phyloP scores from a whole-genome alignment of 495 filamentous ascomycete genomes.

The Aspergillus leporis region DNA sequence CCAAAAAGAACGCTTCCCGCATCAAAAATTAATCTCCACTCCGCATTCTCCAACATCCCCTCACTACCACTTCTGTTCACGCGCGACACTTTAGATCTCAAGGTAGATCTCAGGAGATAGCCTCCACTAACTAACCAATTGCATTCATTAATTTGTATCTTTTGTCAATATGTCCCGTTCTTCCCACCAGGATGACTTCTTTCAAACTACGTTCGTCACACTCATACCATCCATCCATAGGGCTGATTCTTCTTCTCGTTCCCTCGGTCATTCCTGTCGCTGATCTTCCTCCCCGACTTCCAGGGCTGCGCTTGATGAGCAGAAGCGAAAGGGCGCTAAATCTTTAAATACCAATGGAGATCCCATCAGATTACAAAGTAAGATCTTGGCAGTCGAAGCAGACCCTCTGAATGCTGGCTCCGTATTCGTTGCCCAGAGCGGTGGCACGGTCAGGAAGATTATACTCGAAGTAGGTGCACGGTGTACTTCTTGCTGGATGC shows the following conservation, averaged over 20 bases:
- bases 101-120: not conserved
- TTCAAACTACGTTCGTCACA: slow-evolving; percentile 75
- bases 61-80: not conserved
- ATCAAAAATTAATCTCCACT: not conserved
- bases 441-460: slow-evolving; percentile 71
- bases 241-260: not conserved
- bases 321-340: slow-evolving; percentile 73
- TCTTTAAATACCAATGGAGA: slow-evolving; percentile 78
- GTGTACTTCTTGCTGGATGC: slow-evolving; percentile 9
- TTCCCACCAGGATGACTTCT: slow-evolving; percentile 73
- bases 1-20: not conserved
- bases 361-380: slow-evolving; percentile 78
- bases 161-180: slow-evolving; percentile 60
- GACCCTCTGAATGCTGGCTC: slow-evolving; percentile 63
- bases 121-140: not conserved
- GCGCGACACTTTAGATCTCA: not conserved
- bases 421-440: slow-evolving; percentile 83
- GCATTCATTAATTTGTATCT: not conserved
- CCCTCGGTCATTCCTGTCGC: slow-evolving; percentile 8
- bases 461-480: slow-evolving; percentile 71
- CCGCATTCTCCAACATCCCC: not conserved
- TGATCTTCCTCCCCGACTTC: slow-evolving; percentile 14
- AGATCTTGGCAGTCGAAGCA: slow-evolving; percentile 73
- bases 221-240: slow-evolving; percentile 17
- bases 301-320: slow-evolving; percentile 72